These are phyloP conservation scores for Cucumis hystrix DNA, from an alignment of 306 rosid genomes.

Conservation along the genomic window DNA sequence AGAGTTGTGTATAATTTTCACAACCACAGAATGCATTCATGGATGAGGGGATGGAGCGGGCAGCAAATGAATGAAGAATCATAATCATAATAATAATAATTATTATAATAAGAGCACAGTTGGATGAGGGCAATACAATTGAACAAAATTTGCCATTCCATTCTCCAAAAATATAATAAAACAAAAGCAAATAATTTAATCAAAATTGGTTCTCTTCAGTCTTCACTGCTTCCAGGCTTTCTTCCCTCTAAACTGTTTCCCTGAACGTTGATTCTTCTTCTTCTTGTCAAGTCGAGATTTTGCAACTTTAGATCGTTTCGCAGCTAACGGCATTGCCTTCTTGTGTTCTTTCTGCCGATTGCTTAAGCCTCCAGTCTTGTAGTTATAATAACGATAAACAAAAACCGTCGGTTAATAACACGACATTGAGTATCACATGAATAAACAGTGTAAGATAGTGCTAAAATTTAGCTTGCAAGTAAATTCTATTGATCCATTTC, in stretches of 20 bases:
- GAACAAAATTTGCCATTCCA: background rate
- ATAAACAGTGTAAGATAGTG: background rate
- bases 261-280: conserved; percentile 31
- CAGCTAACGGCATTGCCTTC: conserved; percentile 68
- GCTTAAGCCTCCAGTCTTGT: conserved; percentile 80
- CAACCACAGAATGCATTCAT: too few species aligned
- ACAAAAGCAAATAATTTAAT: background rate
- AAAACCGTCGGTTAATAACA: background rate
- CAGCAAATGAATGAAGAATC: background rate
- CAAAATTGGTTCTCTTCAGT: background rate
- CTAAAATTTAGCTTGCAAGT: background rate
- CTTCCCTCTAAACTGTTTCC: conserved; percentile 69
- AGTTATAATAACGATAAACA: background rate
- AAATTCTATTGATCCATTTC: background rate
- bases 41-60: background rate
- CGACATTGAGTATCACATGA: background rate
- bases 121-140: background rate
- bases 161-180: background rate
- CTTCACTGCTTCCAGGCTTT: conserved; percentile 54
- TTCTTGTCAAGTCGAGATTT: conserved; percentile 34
- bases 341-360: conserved; percentile 75
- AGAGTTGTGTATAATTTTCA: too few species aligned
- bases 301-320: conserved; percentile 43
- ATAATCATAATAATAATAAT: background rate
- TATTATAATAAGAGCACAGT: background rate